Base-by-base conservation (phyloP, 768 basidiomycete genomes). In the Phylloporus rhodoxanthus region DNA sequence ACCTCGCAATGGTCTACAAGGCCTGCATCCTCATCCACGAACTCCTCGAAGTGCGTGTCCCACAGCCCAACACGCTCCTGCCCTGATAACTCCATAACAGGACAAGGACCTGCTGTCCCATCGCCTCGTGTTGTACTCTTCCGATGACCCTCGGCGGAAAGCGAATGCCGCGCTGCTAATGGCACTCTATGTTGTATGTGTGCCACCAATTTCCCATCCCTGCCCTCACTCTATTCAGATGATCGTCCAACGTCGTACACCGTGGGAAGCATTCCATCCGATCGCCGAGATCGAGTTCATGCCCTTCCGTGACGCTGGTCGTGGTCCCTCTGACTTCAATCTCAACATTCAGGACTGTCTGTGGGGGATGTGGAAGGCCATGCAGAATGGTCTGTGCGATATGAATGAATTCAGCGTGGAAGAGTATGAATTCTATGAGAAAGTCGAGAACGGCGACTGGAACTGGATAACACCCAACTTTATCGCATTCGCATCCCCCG, bases 161-260 rank as follows among this genome's bases (percentile, higher is more conserved):
- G 90, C 92, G 6, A 98, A 97, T 62, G 91, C 95, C 5, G 93
- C 93, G 1, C 71, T 98, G n/a, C 72, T 98, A 23, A 88, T 97
- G 75, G 85, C 93, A 10, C 79, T 98, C 40, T 98, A 91, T 66
- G 82, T 89, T 43, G 95, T 97, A 61, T 53, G 91, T 77, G 40
- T 32, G 29, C 42, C 40, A 32, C 51, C 41, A 19, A 32, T 13
- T 21, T 45, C 15, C 44, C 51, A 40, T 34, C 39, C 38, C 57
- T 20, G 48, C 57, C 55, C 50, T 59, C 58, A 51, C 43, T 47
- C 44, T 49, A 47, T 43, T 47, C 62, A 96, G 93, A 85, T 97
- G 82, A 93, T 98, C 57, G 92, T 96, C 1, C 84, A 87, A 67
- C 78, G 87, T 47, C 84, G 85, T 51, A 79, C 87, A 17, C 94